A percentile compares a stretch with the other conserved stretches of the same genome.
These are phyloP conservation scores for Didymella arachidicola DNA, from an alignment of 2,329 filamentous ascomycete genomes.

Conservation along the genomic window DNA sequence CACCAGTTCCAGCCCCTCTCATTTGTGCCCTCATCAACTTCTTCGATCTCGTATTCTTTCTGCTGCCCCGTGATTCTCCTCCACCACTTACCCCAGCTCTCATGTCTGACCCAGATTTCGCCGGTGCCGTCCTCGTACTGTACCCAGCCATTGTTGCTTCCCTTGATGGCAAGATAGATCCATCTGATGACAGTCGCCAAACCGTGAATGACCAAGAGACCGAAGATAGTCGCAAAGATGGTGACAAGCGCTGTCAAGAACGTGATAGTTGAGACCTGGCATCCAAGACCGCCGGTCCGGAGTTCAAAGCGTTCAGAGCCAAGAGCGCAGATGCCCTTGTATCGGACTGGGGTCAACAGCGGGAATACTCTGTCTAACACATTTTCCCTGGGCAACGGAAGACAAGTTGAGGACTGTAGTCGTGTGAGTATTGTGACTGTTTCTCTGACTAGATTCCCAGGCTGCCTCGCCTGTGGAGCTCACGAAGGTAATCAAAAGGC, in stretches of 20 bases:
- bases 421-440: background rate
- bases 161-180: conserved; percentile 24
- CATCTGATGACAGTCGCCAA: conserved; percentile 28
- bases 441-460: background rate
- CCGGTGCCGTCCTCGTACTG: conserved; percentile 40
- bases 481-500: background rate
- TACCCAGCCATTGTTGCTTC: conserved; percentile 37
- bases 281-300: conserved; percentile 55
- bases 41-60: conserved; percentile 37
- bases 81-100: conserved; percentile 44
- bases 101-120: conserved; percentile 44
- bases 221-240: conserved; percentile 53
- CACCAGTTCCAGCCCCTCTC: conserved; percentile 37
- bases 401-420: conserved; percentile 52
- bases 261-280: conserved; percentile 57
- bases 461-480: background rate
- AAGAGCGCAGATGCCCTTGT: conserved; percentile 48
- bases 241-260: conserved; percentile 55
- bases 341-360: conserved; percentile 51
- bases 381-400: conserved; percentile 52
- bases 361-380: conserved; percentile 44
- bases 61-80: conserved; percentile 30
- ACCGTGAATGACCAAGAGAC: conserved; percentile 47
- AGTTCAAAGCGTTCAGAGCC: conserved; percentile 56
- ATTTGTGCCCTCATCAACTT: conserved; percentile 38